A percentile compares a stretch with the other conserved stretches of the same genome.
Evolutionary conservation across 495 filamentous ascomycete genomes (phyloP).

Genomic region (Podospora pseudocomata): DNA sequence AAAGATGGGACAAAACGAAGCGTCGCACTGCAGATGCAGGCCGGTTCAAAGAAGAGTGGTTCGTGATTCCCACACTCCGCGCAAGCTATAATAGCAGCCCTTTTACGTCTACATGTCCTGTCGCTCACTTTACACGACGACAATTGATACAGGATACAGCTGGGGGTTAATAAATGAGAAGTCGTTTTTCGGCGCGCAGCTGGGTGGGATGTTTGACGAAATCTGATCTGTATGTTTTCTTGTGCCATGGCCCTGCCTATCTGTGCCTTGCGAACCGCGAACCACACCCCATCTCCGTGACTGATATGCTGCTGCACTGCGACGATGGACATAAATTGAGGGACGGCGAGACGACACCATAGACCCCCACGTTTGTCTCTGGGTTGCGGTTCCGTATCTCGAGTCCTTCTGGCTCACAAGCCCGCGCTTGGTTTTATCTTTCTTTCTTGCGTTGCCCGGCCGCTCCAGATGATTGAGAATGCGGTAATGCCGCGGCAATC

Average conservation of each 20-base stretch:
- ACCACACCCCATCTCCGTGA: not conserved
- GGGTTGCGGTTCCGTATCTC: slow-evolving; percentile 5
- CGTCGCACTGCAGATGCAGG: not conserved
- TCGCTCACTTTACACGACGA: not conserved
- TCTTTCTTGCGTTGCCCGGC: not conserved
- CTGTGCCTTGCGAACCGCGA: slow-evolving; percentile 2
- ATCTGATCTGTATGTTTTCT: not conserved
- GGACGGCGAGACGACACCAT: slow-evolving; percentile 1
- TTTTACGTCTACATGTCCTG: not conserved
- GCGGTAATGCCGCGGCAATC: slow-evolving; percentile 9
- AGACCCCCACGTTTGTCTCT: slow-evolving; percentile 10
- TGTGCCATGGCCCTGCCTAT: not conserved
- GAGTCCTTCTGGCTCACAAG: slow-evolving; percentile 5
- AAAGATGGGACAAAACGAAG: slow-evolving; percentile 1
- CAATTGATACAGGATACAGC: not conserved
- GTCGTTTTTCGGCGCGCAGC: not conserved
- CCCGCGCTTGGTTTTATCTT: slow-evolving; percentile 2
- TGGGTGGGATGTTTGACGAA: not conserved
- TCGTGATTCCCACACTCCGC: not conserved
- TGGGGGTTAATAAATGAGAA: not conserved
- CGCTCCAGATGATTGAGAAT: slow-evolving; percentile 4
- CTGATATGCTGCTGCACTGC: slow-evolving; percentile 3
- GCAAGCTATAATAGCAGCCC: not conserved
- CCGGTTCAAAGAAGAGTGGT: not conserved
- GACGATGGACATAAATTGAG: not conserved